These are phyloP conservation scores for Desmodesmus armatus DNA, from an alignment of 139 green algal genomes.

Conservation along the genomic window DNA sequence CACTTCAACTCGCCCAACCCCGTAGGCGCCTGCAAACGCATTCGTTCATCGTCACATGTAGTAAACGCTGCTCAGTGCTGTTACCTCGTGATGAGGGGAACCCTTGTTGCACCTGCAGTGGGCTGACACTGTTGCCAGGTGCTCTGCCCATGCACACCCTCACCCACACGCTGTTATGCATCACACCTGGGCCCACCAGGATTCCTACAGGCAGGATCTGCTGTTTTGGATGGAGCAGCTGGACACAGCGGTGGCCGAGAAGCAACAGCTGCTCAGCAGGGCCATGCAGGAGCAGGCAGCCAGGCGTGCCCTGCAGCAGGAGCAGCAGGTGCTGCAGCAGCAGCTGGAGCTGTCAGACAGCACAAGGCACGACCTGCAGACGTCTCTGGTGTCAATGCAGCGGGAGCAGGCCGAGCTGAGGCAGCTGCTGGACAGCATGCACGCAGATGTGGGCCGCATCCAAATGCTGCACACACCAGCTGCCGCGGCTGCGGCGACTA, in stretches of 20 bases:
- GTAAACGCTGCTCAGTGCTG: too few species aligned
- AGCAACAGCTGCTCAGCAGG: slow-evolving; percentile 22
- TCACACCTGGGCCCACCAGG: too few species aligned
- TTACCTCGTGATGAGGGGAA: too few species aligned
- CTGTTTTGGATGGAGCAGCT: slow-evolving; percentile 36
- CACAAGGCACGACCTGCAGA: slow-evolving; percentile 13
- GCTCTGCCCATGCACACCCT: too few species aligned
- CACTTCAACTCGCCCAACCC: too few species aligned
- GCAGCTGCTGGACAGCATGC: slow-evolving; percentile 36
- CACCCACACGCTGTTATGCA: too few species aligned
- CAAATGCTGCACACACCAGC: not conserved
- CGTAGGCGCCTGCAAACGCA: too few species aligned
- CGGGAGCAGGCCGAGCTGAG: slow-evolving; percentile 19
- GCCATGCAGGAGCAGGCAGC: slow-evolving; percentile 19
- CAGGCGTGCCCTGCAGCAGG: slow-evolving; percentile 23
- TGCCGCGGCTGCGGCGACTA: not conserved
- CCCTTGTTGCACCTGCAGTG: too few species aligned
- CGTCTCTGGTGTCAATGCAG: slow-evolving; percentile 16
- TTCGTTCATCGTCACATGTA: too few species aligned
- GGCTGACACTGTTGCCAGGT: too few species aligned
- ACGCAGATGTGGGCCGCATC: slow-evolving; percentile 25
- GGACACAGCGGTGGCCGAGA: slow-evolving; percentile 27
- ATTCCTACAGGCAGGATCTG: not conserved
- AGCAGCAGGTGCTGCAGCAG: slow-evolving; percentile 36
- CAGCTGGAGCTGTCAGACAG: slow-evolving; percentile 23